Evolutionary conservation across 2,329 filamentous ascomycete species (phyloP).

Genomic region (Trichoderma sp.): DNA sequence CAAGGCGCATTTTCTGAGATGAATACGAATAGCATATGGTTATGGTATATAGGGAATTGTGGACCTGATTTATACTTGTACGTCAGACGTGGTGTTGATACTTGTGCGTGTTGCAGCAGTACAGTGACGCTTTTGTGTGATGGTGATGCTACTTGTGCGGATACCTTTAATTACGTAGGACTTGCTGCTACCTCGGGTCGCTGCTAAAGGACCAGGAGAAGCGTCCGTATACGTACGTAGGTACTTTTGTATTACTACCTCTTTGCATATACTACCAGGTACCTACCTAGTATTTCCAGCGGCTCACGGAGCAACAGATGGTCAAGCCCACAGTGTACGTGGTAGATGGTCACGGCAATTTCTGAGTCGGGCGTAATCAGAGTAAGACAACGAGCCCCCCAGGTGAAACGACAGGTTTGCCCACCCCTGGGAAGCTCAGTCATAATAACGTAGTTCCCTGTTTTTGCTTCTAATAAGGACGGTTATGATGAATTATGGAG

Average conservation of each 20-base stretch:
- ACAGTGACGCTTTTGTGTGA: neutral
- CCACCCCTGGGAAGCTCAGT: neutral
- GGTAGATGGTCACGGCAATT: neutral
- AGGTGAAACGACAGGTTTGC: neutral
- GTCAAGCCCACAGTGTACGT: neutral
- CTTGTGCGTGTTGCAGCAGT: neutral
- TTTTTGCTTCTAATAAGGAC: neutral
- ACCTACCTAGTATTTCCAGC: too few relatives aligned
- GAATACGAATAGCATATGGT: neutral
- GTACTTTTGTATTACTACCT: neutral
- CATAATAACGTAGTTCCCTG: neutral
- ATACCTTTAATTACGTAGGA: neutral
- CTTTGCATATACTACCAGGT: too few relatives aligned
- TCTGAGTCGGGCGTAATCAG: neutral
- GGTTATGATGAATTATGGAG: neutral
- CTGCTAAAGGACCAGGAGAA: neutral
- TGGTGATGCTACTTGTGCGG: neutral
- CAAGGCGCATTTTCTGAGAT: neutral
- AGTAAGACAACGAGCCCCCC: neutral
- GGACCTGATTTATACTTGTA: neutral
- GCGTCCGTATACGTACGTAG: too few relatives aligned
- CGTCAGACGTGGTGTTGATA: neutral
- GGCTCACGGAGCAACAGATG: neutral
- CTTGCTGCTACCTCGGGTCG: neutral
- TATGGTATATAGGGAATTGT: slow-evolving; percentile 2